phyloP scores from a whole-genome alignment of 495 filamentous ascomycete genomes.

The Neurospora cerealis region DNA sequence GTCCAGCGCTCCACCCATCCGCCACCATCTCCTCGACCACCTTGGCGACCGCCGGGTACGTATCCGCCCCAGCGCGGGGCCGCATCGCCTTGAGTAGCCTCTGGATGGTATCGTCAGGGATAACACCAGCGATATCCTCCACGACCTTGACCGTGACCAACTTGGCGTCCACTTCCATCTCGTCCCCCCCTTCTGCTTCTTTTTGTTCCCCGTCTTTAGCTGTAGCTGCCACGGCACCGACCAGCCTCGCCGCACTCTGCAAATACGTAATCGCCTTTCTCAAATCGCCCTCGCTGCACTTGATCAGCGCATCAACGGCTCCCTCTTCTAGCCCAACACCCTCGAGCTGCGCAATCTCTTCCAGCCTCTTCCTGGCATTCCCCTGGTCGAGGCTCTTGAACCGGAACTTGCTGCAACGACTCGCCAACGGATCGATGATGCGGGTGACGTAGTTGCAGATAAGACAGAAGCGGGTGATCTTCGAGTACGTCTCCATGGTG shows the following conservation, averaged over 20 bases:
- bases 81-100: constrained; percentile 66
- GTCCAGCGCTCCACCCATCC: constrained; percentile 96
- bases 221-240: constrained; percentile 43
- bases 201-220: constrained; percentile 19
- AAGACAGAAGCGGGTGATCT: constrained; percentile 92
- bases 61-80: constrained; percentile 50
- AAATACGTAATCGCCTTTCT: constrained; percentile 92
- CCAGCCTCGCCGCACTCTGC: constrained; percentile 78
- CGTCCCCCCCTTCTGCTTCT: constrained; percentile 26
- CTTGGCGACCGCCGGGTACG: constrained; percentile 64
- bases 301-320: constrained; percentile 71
- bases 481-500: constrained; percentile 96
- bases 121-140: constrained; percentile 93
- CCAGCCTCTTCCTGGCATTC: constrained; percentile 62
- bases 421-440: constrained; percentile 93
- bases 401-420: constrained; percentile 89
- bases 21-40: constrained; percentile 84
- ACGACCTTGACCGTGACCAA: constrained; percentile 66
- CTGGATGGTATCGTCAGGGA: constrained; percentile 66
- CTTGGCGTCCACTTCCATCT: constrained; percentile 48
- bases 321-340: constrained; percentile 64
- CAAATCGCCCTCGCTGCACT: constrained; percentile 86
- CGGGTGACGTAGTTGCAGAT: constrained; percentile 98
- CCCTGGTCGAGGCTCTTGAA: constrained; percentile 91
- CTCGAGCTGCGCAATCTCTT: constrained; percentile 73